phyloP scores from a whole-genome alignment of 2,329 filamentous ascomycete genomes.

The Penicillium glabrum region DNA sequence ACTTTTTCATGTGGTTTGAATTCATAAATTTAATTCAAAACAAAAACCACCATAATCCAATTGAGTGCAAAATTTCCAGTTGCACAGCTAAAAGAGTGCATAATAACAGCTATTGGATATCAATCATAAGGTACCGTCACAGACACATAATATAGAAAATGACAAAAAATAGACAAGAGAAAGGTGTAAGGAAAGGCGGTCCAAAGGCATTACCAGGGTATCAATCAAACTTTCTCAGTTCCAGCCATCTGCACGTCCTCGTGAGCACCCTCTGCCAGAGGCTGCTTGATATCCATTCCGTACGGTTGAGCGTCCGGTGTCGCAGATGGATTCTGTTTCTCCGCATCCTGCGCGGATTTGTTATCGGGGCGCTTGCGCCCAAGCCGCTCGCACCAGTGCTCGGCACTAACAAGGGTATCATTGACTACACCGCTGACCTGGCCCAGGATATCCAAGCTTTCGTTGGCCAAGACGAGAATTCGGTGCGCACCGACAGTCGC shows the following conservation, averaged over 20 bases:
- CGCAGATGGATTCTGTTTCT: constrained; percentile 20
- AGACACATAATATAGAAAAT: background rate
- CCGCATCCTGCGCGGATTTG: constrained; percentile 21
- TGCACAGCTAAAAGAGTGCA: constrained; percentile 3
- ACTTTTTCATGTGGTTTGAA: background rate
- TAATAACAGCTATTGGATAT: constrained; percentile 23
- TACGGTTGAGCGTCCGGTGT: constrained; percentile 17
- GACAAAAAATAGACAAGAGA: background rate
- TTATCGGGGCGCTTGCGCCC: constrained; percentile 51
- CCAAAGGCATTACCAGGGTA: background rate
- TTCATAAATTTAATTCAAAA: background rate
- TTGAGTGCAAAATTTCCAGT: background rate
- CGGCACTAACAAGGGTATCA: constrained; percentile 84
- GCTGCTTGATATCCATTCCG: constrained; percentile 30
- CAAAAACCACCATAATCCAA: background rate
- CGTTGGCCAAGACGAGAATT: constrained; percentile 81
- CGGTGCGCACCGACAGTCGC: constrained; percentile 65
- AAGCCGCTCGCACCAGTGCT: constrained; percentile 83
- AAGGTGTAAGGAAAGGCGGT: background rate
- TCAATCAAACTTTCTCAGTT: constrained; percentile 24
- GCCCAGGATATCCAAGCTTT: constrained; percentile 90
- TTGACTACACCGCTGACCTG: constrained; percentile 87
- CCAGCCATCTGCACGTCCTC: constrained; percentile 39
- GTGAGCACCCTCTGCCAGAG: constrained; percentile 16
- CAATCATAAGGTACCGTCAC: constrained; percentile 20